Evolutionary conservation across 2,329 filamentous ascomycete species (phyloP).

Genomic region (Colletotrichum limetticola): DNA sequence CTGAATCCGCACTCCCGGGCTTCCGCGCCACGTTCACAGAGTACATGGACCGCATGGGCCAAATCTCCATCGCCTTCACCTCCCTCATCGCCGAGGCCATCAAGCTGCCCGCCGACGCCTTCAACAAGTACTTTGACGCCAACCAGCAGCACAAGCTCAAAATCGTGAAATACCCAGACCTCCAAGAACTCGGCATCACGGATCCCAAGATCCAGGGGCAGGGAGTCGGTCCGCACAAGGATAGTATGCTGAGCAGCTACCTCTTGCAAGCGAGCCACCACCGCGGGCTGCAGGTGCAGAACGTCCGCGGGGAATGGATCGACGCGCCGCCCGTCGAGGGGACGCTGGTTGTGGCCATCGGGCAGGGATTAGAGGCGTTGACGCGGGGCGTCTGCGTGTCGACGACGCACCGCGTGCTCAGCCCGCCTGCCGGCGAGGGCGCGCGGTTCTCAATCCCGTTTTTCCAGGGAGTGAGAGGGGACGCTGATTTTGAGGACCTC

Average conservation of each 20-base stretch:
- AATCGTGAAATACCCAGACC: slow-evolving; percentile 87
- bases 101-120: slow-evolving; percentile 73
- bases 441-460: slow-evolving; percentile 85
- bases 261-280: slow-evolving; percentile 84
- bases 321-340: slow-evolving; percentile 80
- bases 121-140: slow-evolving; percentile 82
- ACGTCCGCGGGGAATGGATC: slow-evolving; percentile 81
- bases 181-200: slow-evolving; percentile 64
- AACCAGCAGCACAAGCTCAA: slow-evolving; percentile 87
- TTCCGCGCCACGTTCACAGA: slow-evolving; percentile 78
- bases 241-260: slow-evolving; percentile 85
- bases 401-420: slow-evolving; percentile 87
- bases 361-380: slow-evolving; percentile 86
- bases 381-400: slow-evolving; percentile 84
- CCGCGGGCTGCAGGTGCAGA: slow-evolving; percentile 84
- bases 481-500: slow-evolving; percentile 83
- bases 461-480: slow-evolving; percentile 86
- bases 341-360: slow-evolving; percentile 88
- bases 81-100: slow-evolving; percentile 87
- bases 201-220: slow-evolving; percentile 56
- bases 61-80: slow-evolving; percentile 79
- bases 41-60: slow-evolving; percentile 82
- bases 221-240: slow-evolving; percentile 83
- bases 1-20: slow-evolving; percentile 66
- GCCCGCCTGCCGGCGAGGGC: slow-evolving; percentile 74